Percentiles rank a stretch among this genome's conserved stretches.
phyloP scores from a whole-genome alignment of 2,329 filamentous ascomycete genomes.

The Tolypocladium pustulatum region DNA sequence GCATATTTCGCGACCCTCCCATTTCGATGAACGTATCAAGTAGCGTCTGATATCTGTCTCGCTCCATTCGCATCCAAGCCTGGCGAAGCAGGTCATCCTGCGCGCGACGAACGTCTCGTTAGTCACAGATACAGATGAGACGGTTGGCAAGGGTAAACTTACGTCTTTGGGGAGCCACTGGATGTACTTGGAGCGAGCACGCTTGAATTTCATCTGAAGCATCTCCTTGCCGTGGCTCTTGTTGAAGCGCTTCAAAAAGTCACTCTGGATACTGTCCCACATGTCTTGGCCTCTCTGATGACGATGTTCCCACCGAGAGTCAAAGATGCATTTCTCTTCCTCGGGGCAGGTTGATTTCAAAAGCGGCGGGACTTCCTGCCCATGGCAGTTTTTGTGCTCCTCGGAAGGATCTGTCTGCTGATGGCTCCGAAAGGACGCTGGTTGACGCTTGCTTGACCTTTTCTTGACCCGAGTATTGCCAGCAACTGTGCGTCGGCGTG shows the following conservation, averaged over 20 bases:
- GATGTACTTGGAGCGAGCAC: constrained; percentile 36
- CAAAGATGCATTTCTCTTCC: constrained; percentile 38
- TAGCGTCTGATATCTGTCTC: constrained; percentile 30
- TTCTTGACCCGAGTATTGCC: constrained; percentile 17
- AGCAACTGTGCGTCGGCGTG: constrained; percentile 14
- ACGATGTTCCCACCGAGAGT: constrained; percentile 34
- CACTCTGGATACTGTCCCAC: constrained; percentile 42
- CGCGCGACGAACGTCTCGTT: background rate
- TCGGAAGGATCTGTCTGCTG: constrained; percentile 12
- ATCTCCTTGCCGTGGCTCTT: constrained; percentile 34
- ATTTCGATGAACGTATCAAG: constrained; percentile 35
- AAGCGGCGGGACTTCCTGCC: constrained; percentile 21
- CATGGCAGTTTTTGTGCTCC: constrained; percentile 24
- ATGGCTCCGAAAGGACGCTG: constrained; percentile 3
- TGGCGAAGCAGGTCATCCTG: constrained; percentile 30
- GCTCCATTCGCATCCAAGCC: constrained; percentile 30
- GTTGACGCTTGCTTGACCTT: constrained; percentile 4
- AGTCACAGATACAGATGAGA: background rate
- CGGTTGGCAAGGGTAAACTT: constrained; percentile 13
- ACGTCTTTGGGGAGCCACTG: constrained; percentile 41
- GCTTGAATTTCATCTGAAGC: constrained; percentile 46
- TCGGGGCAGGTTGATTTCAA: constrained; percentile 35
- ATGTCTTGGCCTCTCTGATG: constrained; percentile 44
- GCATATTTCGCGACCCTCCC: constrained; percentile 36
- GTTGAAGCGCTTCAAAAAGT: constrained; percentile 25